Evolutionary conservation across 169 alveolate species (phyloP).

Genomic region (Plasmodium gonderi): DNA sequence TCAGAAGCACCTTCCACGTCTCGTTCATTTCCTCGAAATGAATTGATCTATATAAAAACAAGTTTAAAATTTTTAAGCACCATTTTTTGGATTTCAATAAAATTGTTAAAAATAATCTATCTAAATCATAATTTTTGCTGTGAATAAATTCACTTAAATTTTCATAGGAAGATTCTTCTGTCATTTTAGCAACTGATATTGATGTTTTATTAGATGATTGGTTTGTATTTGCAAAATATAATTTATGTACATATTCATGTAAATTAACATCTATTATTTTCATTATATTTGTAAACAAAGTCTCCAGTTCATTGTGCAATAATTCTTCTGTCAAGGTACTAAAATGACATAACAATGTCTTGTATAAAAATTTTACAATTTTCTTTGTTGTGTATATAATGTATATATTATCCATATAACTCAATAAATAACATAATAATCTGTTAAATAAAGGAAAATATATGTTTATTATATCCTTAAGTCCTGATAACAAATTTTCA

Average conservation of each 20-base stretch:
- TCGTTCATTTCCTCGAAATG: slow-evolving; percentile 61
- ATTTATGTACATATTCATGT: slow-evolving; percentile 32
- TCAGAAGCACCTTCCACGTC: slow-evolving; percentile 44
- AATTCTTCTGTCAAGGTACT: slow-evolving; percentile 39
- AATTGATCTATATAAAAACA: slow-evolving; percentile 61
- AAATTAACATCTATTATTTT: slow-evolving; percentile 47
- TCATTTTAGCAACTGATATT: slow-evolving; percentile 56
- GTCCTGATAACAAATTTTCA: slow-evolving; percentile 68
- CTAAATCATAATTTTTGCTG: slow-evolving; percentile 16
- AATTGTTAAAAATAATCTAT: slow-evolving; percentile 12
- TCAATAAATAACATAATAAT: slow-evolving; percentile 21
- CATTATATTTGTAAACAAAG: slow-evolving; percentile 50
- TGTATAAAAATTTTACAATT: slow-evolving; percentile 53
- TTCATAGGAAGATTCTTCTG: slow-evolving; percentile 64
- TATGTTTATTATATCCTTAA: slow-evolving; percentile 56
- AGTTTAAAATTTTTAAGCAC: slow-evolving; percentile 62
- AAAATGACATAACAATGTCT: slow-evolving; percentile 39
- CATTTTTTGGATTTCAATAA: slow-evolving; percentile 51
- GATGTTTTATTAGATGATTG: not conserved
- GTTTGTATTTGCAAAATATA: slow-evolving; percentile 32
- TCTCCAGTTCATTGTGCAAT: slow-evolving; percentile 29
- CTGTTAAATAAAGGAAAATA: slow-evolving; percentile 44
- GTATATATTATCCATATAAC: slow-evolving; percentile 15
- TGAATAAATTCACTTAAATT: slow-evolving; percentile 47
- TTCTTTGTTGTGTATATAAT: slow-evolving; percentile 14